Evolutionary conservation across 805 yeast species (phyloP), one percentile per base, ranked within the genome.

Genomic region (Myxozyma vanderwaltii): DNA sequence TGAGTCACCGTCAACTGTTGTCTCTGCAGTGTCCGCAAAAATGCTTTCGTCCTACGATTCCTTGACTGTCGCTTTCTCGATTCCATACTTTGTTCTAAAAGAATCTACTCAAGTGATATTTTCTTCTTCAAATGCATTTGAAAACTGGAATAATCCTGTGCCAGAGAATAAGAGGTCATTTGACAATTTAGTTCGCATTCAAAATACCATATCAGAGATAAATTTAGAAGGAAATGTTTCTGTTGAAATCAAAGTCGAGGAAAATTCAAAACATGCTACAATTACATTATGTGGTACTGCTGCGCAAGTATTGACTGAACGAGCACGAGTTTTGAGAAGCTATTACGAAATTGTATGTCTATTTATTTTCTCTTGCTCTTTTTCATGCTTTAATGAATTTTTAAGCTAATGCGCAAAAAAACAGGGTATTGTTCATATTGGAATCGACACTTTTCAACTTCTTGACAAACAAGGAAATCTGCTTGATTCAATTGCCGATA

Each of bases 391-490:
- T 21, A 23, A 43, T 23, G 21, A 26, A 17, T 23, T 26, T 15
- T 21, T 41, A n/a, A n/a, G 35, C 40, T 29, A 29, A 24, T n/a
- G 13, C 19, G 10, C 38, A 6, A 27, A 6, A 7, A 0, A 13
- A 2, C n/a, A 60, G 63, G 66, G 61, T 24, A 35, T 48, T 44
- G 54, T 52, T 7, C 65, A 63, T 38, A 56, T 63, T 27, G 67
- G 67, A 12, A 55, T 64, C 19, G 67, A 64, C 41, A 61, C 67
- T 10, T 57, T 52, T 39, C 65, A 63, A 29, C 40, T 64, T 3
- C 55, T 64, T 21, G 61, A 64, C 52, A 29, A 33, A 15, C 44
- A 54, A 12, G 67, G 67, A n/a, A 33, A 50, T 17, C n/a, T 64
- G 4, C 50, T 29, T 26, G 15, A 27, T 4, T n/a, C 19, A 3